phyloP scores from a whole-genome alignment of 2,329 filamentous ascomycete species.

The Calonectria pauciramosa region DNA sequence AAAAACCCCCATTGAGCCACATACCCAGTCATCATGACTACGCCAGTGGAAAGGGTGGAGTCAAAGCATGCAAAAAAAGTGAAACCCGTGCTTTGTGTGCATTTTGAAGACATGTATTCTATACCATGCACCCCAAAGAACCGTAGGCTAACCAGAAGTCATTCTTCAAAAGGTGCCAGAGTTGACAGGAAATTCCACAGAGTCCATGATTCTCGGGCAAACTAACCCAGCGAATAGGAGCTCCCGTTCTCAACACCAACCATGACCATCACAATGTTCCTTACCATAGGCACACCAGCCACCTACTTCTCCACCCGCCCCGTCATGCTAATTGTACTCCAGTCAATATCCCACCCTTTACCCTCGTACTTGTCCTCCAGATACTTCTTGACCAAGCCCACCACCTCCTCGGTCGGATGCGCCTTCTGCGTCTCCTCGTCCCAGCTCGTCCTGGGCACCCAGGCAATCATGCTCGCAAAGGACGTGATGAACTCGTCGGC shows the following conservation, averaged over 20 bases:
- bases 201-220: not conserved
- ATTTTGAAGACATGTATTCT: not conserved
- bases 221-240: too few species aligned
- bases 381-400: constrained; percentile 50
- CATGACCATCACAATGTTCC: too few species aligned
- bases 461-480: constrained; percentile 56
- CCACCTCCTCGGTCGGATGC: constrained; percentile 54
- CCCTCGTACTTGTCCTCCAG: constrained; percentile 56
- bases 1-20: too few species aligned
- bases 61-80: not conserved
- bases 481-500: constrained; percentile 52
- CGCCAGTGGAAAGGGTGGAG: not conserved
- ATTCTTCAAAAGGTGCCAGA: not conserved
- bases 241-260: too few species aligned
- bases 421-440: constrained; percentile 53
- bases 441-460: constrained; percentile 55
- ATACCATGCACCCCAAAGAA: too few species aligned
- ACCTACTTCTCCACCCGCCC: constrained; percentile 39
- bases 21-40: not conserved
- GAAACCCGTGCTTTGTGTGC: not conserved
- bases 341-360: constrained; percentile 44
- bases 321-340: constrained; percentile 42
- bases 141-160: not conserved
- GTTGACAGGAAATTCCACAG: not conserved
- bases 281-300: too few species aligned